Base-by-base conservation (phyloP, 1,284 basidiomycete genomes). In the Sporisorium graminicola region DNA sequence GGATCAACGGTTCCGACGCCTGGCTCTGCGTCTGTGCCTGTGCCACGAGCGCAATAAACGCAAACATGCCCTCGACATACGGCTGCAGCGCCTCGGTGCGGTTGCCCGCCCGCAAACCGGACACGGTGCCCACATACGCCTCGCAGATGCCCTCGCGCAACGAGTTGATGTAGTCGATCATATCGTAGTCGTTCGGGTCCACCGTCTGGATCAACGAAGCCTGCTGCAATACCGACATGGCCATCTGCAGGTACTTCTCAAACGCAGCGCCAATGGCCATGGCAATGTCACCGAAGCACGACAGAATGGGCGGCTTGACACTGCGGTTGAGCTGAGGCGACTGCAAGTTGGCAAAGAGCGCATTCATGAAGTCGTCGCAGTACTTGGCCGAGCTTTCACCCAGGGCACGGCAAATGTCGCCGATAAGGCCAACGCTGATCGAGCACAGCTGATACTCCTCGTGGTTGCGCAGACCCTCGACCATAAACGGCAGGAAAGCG, bases 261-360 rank as follows among this genome's bases (percentile, higher is more conserved):
- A 98, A 99, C 13, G 88, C 88, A 27, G 79, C 81, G 1, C 94
- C 94, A 73, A 98, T 92, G 1, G 97, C 95, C 24, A 99, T 89
- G 9, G 95, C 96, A 76, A 99, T 93, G 86, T 99, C 96, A 40
- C 97, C 97, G 83, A 99, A 99, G 87, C 94, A 95, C 16, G 93
- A 92, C 69, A 99, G 88, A 79, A 98, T 94, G 16, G 93, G 92
- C 47, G 98, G 96, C 89, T 99, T 99, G 84, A 98, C 97, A 77
- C 93, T 93, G 60, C 96, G 90, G 85, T 95, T 93, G 66, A 99
- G 89, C 42, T 94, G 91, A 0, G 95, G 92, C 79, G 93, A 95
- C 86, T 94, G 93, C 58, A 99, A 88, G 83, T 97, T 94, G 86
- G 95, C 93, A 44, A 98, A 89, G 24, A 99, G 89, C 9, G 94